Base-by-base conservation (phyloP, 2,329 filamentous ascomycete species). In the Lojkania enalia region DNA sequence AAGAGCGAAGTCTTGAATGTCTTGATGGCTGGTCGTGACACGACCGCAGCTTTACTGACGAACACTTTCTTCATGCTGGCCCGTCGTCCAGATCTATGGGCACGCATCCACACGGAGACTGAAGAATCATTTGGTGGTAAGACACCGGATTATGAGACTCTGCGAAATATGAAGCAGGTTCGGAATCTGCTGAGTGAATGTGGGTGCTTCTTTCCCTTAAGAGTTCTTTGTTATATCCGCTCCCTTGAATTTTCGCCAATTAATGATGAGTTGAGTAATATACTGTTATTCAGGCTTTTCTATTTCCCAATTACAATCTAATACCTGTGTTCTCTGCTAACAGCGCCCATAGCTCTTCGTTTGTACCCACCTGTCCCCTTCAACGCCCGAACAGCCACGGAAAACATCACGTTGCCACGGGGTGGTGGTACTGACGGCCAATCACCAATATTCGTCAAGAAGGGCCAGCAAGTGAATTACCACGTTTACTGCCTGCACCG, bases 401-500 rank as follows among this genome's bases (percentile, higher is more conserved):
- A 44, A 13, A 58, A 70, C 37, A 70, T 68, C 2, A 61, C 56
- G 0, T 44, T 71, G 1, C 69, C 69, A 2, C 47, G 48, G 2
- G 69, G 69, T 21, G 69, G 68, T 5, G 69, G 69, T 2, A 50
- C 57, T 1, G 58, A 69, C 39, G 66, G 66, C 13, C 55, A 36
- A 2, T 48, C 50, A n/a, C 69, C 69, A 0, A 37, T 72, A 2
- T 61, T 62, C 25, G 48, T 72, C 1, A 54, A 54, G 11, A 63
- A 70, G 39, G 69, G 58, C 5, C 21, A 46, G 21, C 43, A 50
- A 5, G 55, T 61, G 3, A 52, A 60, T n/a, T 70, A 62, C 37
- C 46, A 46, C 7, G 55, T 66, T 5, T 67, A 66, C 39, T 44
- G 51, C 5, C 66, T 71, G 51, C 67, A 71, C 12, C 51, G 67